Base-by-base conservation (phyloP, 305 asterid genomes). In the Rubia occidens region DNA sequence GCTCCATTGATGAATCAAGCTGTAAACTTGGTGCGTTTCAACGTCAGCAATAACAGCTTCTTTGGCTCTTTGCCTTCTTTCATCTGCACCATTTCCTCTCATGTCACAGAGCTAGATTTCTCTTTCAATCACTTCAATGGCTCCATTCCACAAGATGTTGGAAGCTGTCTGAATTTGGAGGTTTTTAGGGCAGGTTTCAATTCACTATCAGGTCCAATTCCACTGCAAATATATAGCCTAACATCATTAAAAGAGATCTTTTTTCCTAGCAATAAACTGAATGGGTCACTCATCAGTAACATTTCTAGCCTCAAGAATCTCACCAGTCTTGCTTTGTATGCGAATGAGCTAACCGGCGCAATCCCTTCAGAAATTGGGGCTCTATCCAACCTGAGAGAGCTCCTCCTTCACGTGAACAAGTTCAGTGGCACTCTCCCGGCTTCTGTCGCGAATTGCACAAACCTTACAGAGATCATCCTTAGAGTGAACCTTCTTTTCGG, bases 41-140 rank as follows among this genome's bases (percentile, higher is more conserved):
- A 87, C 78, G 80, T 86, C 49, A 86, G 86, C 80, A 87, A 90
- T 77, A 94, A 94, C 80, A 84, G 84, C 84, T 91, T 91, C 77
- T 44, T 66, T 14, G 99, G 97, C 32, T 2, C 74, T 14, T 72
- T 94, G 37, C 99, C 97, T 6, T 69, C 82, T 0, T 71, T 66
- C 40, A 72, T 89, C 72, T 90, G 96, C 82, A 69, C 72, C 53
- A 71, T 76, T 49, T 78, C 94, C 0, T 77, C 86, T 0, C 59
- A 77, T 3, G 66, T 84, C 71, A 63, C 11, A 70, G 60, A 72
- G 42, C 74, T 91, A 24, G 97, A 94, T 78, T 83, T 87, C 85
- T 84, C 97, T 60, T 81, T 69, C 78, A 91, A 94, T 67, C 83
- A 82, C 64, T 84, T 91, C 60, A 59, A 69, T 5, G 97, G 95